A percentile compares a stretch with the other conserved stretches of the same genome.
Conservation (phyloP, 306 rosid species). For the Neltuma alba region DNA sequence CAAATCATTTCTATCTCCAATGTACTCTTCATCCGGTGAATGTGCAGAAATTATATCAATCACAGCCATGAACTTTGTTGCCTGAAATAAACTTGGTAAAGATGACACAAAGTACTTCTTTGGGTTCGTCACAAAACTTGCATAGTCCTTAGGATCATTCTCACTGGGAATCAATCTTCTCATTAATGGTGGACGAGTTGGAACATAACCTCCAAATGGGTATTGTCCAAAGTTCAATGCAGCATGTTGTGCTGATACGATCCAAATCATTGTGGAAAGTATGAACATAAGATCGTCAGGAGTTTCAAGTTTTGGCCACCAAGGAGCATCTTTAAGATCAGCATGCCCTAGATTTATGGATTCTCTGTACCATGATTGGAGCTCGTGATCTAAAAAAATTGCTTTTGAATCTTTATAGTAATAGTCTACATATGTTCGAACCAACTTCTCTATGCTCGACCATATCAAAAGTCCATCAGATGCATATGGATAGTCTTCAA, state of each 20-base stretch:
- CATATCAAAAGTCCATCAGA: conserved; percentile 56
- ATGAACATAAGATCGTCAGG: conserved; percentile 46
- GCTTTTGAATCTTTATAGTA: conserved; percentile 35
- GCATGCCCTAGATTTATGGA: conserved; percentile 52
- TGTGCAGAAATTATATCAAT: conserved; percentile 40
- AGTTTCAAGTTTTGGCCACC: conserved; percentile 53
- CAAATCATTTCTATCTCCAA: conserved; percentile 40
- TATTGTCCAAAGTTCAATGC: conserved; percentile 60
- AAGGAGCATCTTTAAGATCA: conserved; percentile 41
- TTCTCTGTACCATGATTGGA: conserved; percentile 50
- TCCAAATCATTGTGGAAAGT: conserved; percentile 37
- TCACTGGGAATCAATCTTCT: conserved; percentile 40
- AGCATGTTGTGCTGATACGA: conserved; percentile 38
- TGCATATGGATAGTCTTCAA: conserved; percentile 60
- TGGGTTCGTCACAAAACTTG: conserved; percentile 39
- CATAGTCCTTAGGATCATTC: conserved; percentile 33
- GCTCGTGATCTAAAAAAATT: conserved; percentile 43
- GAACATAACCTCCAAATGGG: conserved; percentile 43
- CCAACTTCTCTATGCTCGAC: conserved; percentile 47
- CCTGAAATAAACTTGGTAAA: conserved; percentile 47
- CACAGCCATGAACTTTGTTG: conserved; percentile 44
- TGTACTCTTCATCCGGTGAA: conserved; percentile 52
- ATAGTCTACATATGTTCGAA: conserved; percentile 43
- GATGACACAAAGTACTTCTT: conserved; percentile 37
- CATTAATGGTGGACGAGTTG: conserved; percentile 46